Evolutionary conservation across 1,284 basidiomycete genomes (phyloP).

Genomic region (Irpex sp.): DNA sequence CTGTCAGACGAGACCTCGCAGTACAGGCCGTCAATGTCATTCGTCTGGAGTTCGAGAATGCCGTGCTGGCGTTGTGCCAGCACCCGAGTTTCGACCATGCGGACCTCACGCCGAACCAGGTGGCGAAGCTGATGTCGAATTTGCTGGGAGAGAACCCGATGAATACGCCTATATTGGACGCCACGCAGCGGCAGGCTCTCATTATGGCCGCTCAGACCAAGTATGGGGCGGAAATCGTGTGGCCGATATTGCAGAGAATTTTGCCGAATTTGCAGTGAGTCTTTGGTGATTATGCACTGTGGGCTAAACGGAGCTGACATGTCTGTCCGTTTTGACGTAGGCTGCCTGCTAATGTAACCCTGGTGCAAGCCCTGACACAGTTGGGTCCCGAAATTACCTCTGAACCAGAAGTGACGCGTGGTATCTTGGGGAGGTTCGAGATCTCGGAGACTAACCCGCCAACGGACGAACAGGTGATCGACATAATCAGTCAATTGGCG

Average conservation of each 20-base stretch:
- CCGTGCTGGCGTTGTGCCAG: slow-evolving; percentile 67
- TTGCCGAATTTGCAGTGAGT: slow-evolving; percentile 62
- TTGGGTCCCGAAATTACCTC: slow-evolving; percentile 74
- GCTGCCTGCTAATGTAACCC: slow-evolving; percentile 58
- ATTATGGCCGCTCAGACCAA: slow-evolving; percentile 72
- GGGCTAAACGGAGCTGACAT: slow-evolving; percentile 42
- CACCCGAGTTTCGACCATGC: slow-evolving; percentile 77
- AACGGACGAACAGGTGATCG: slow-evolving; percentile 64
- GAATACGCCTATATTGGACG: slow-evolving; percentile 68
- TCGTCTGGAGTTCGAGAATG: slow-evolving; percentile 73
- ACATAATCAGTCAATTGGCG: slow-evolving; percentile 47
- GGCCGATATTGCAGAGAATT: slow-evolving; percentile 52
- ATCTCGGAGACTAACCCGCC: slow-evolving; percentile 67
- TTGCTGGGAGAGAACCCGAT: slow-evolving; percentile 65
- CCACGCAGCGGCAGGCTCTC: slow-evolving; percentile 66
- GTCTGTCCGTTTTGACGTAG: slow-evolving; percentile 33
- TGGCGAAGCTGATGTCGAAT: slow-evolving; percentile 77
- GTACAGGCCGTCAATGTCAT: slow-evolving; percentile 66
- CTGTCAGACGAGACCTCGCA: slow-evolving; percentile 68
- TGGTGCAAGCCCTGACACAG: slow-evolving; percentile 71
- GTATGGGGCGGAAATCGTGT: slow-evolving; percentile 57
- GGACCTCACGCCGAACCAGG: slow-evolving; percentile 70
- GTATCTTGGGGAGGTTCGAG: slow-evolving; percentile 68
- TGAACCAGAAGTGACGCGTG: slow-evolving; percentile 66
- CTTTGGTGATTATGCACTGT: slow-evolving; percentile 11